Percentiles rank a stretch among this genome's conserved stretches.
phyloP scores from a whole-genome alignment of 192 early-diverging fungal species.

The Linnemannia exigua region DNA sequence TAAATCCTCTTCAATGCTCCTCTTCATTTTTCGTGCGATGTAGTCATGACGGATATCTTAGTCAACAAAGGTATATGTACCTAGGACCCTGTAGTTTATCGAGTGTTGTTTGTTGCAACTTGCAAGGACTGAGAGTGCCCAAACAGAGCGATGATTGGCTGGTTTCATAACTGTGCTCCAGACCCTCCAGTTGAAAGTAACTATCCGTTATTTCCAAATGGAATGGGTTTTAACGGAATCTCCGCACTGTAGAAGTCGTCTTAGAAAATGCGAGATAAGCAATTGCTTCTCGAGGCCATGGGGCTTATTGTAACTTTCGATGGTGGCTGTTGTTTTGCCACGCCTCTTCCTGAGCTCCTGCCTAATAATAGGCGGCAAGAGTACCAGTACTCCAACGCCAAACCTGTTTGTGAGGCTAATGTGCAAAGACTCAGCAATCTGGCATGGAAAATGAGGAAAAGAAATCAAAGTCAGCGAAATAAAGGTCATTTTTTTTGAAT shows the following conservation, averaged over 20 bases:
- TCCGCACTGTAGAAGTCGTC: neutral
- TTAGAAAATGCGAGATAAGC: neutral
- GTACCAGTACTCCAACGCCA: neutral
- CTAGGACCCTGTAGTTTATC: too few species aligned
- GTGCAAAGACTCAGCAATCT: neutral
- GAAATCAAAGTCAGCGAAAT: neutral
- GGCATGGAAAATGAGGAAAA: neutral
- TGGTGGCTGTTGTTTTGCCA: neutral
- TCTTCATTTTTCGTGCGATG: too few species aligned
- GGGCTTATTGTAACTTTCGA: neutral
- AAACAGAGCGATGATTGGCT: too few species aligned
- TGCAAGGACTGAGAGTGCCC: too few species aligned
- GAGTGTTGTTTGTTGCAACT: too few species aligned
- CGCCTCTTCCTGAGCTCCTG: neutral
- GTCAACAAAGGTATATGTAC: too few species aligned
- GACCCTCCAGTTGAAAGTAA: too few species aligned
- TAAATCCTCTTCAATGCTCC: too few species aligned
- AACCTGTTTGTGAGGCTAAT: neutral
- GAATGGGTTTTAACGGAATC: too few species aligned
- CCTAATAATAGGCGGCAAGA: neutral
- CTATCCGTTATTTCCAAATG: too few species aligned
- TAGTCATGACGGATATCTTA: too few species aligned
- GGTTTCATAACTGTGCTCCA: too few species aligned
- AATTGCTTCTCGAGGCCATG: neutral
- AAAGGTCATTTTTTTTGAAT: neutral